Evolutionary conservation across 345 rosid species (phyloP).

Genomic region (Laguncularia racemosa): DNA sequence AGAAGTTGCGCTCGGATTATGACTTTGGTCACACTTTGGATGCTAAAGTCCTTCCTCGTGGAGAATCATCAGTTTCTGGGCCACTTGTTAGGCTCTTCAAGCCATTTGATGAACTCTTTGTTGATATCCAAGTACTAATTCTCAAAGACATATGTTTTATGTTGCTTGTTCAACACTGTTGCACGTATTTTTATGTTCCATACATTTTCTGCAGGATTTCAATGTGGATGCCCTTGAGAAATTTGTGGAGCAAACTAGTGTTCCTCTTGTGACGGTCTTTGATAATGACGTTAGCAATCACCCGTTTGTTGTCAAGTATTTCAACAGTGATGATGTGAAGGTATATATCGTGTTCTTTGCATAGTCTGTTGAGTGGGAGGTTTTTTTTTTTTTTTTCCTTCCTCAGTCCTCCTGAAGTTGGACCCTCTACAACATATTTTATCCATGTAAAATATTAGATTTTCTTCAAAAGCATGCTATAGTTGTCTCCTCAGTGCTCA

Average conservation of each 20-base stretch:
- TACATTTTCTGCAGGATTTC: constrained; percentile 50
- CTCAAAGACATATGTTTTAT: neutral
- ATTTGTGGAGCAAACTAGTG: constrained; percentile 69
- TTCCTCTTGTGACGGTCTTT: constrained; percentile 65
- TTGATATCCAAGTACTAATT: constrained; percentile 63
- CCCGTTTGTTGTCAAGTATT: constrained; percentile 75
- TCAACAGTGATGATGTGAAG: constrained; percentile 64
- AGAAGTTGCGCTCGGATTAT: constrained; percentile 81
- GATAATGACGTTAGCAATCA: constrained; percentile 67
- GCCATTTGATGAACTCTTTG: constrained; percentile 89
- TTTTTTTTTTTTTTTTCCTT: neutral
- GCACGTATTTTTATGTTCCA: neutral
- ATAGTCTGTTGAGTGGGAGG: neutral
- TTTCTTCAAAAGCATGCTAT: too few relatives aligned
- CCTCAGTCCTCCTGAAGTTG: neutral
- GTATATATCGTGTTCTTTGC: constrained; percentile 15
- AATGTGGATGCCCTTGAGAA: constrained; percentile 65
- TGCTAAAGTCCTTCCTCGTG: constrained; percentile 87
- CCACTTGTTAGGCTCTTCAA: constrained; percentile 88
- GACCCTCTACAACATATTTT: neutral
- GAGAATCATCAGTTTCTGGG: constrained; percentile 76
- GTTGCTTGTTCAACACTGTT: neutral
- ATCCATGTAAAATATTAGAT: too few relatives aligned
- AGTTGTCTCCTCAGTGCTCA: too few relatives aligned
- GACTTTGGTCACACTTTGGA: constrained; percentile 79